Conservation (phyloP, 495 filamentous ascomycete genomes). For the Parathielavia hyrcaniae region DNA sequence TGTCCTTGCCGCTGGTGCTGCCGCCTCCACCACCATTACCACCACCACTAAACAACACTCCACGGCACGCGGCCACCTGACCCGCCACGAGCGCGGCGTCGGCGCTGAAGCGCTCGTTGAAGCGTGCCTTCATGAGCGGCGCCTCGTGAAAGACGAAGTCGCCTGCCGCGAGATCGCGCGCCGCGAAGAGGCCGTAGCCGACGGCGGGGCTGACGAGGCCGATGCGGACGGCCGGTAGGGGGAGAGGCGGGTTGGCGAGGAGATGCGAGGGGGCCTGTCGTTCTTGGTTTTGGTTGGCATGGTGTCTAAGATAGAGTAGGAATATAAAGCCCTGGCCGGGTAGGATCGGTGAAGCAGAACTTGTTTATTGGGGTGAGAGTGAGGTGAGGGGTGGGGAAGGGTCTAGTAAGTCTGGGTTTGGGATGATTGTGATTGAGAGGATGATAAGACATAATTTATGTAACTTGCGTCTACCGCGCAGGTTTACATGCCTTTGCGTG, state of each 20-base stretch:
- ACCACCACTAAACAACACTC: neutral
- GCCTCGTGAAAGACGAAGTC: slow-evolving; percentile 31
- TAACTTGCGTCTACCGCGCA: too few relatives aligned
- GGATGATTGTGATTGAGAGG: neutral
- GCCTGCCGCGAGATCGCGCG: slow-evolving; percentile 19
- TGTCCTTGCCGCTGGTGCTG: too few relatives aligned
- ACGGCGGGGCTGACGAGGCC: slow-evolving; percentile 20
- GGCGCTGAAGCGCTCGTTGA: slow-evolving; percentile 20
- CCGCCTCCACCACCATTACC: too few relatives aligned
- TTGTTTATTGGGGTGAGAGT: neutral
- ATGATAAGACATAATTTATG: too few relatives aligned
- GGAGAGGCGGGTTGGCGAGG: slow-evolving; percentile 15
- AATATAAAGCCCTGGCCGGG: too few relatives aligned
- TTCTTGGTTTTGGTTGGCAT: neutral
- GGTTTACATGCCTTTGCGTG: slow-evolving; percentile 19
- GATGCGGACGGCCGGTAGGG: slow-evolving; percentile 21
- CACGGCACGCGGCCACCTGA: slow-evolving; percentile 16
- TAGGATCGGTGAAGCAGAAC: too few relatives aligned
- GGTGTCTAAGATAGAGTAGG: neutral
- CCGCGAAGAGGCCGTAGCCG: slow-evolving; percentile 31
- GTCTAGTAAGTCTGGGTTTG: neutral
- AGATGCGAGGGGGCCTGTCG: slow-evolving; percentile 15
- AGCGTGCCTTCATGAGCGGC: slow-evolving; percentile 23
- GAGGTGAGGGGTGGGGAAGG: neutral
- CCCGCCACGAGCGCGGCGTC: slow-evolving; percentile 9